phyloP scores from a whole-genome alignment of 2,329 filamentous ascomycete species.

The Pseudogymnoascus sp. region DNA sequence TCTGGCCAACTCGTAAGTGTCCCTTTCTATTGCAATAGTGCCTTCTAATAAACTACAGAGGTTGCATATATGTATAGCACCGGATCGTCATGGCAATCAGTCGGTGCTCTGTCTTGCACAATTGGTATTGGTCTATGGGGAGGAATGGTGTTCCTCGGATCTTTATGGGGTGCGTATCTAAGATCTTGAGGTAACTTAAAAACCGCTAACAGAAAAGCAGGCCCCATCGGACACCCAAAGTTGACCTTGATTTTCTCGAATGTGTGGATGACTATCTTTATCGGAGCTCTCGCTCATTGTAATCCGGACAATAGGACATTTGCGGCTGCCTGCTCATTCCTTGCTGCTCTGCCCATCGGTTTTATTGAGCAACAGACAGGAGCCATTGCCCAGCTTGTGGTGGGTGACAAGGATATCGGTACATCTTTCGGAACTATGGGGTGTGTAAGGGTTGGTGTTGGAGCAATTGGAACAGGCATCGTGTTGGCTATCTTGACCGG shows the following conservation, averaged over 20 bases:
- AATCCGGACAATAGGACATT: constrained; percentile 21
- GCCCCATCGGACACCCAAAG: neutral
- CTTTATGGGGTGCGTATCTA: constrained; percentile 13
- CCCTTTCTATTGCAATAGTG: neutral
- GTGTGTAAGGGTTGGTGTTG: neutral
- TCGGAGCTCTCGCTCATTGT: neutral
- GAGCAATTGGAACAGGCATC: neutral
- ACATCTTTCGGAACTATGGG: neutral
- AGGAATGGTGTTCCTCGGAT: constrained; percentile 26
- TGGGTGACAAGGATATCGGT: neutral
- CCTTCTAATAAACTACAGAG: neutral
- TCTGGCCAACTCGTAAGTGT: constrained; percentile 26
- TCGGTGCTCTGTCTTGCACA: constrained; percentile 26
- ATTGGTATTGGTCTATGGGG: constrained; percentile 27
- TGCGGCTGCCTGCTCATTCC: constrained; percentile 18
- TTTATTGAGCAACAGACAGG: neutral
- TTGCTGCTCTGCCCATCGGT: constrained; percentile 16
- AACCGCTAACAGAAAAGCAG: neutral
- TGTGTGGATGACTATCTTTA: neutral
- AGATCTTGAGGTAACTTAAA: neutral
- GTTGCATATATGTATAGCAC: constrained; percentile 13
- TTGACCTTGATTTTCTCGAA: neutral
- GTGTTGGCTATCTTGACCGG: neutral
- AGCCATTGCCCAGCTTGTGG: neutral
- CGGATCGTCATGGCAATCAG: constrained; percentile 23